Base-by-base conservation (phyloP, 805 yeast species). In the Candida khao-thaluensis region DNA sequence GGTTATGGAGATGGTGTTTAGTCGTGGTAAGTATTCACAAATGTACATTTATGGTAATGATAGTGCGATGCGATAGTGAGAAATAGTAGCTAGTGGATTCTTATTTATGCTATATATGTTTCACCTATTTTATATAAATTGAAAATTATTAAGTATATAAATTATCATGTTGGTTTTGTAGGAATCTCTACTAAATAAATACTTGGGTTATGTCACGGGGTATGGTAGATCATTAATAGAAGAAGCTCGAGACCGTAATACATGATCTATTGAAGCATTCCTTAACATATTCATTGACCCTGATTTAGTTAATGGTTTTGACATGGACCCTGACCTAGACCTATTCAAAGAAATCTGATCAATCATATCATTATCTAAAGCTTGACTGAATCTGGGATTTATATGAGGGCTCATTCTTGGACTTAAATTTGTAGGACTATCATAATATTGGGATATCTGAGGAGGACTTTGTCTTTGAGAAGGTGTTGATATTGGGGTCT, bases 11-110 rank as follows among this genome's bases (percentile, higher is more conserved):
- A 56, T 35, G 9, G 44, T 35, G 24, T 51, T 47, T n/a, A 58
- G 29, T 27, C 61, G 42, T 1, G 64, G 57, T 9, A 58, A 41
- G 35, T 48, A 45, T 40, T 58, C 63, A 24, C 56, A 43, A 16
- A 43, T 35, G 33, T 54, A 54, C 62, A 56, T 30, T 9, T 11
- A n/a, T n/a, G n/a, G n/a, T n/a, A 22, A 12, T 12, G 28, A 7
- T n/a, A 25, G 10, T 25, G 28, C 28, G 30, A 27, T 4, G 18
- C 28, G 8, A n/a, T n/a, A n/a, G n/a, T n/a, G n/a, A n/a, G n/a
- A n/a, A n/a, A n/a, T n/a, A n/a, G n/a, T n/a, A n/a, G n/a, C n/a
- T n/a, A n/a, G n/a, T n/a, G n/a, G n/a, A n/a, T n/a, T n/a, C n/a
- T n/a, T n/a, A n/a, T n/a, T n/a, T n/a, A n/a, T n/a, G n/a, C n/a